Evolutionary conservation across 345 rosid genomes (phyloP).

Genomic region (Pistacia vera): DNA sequence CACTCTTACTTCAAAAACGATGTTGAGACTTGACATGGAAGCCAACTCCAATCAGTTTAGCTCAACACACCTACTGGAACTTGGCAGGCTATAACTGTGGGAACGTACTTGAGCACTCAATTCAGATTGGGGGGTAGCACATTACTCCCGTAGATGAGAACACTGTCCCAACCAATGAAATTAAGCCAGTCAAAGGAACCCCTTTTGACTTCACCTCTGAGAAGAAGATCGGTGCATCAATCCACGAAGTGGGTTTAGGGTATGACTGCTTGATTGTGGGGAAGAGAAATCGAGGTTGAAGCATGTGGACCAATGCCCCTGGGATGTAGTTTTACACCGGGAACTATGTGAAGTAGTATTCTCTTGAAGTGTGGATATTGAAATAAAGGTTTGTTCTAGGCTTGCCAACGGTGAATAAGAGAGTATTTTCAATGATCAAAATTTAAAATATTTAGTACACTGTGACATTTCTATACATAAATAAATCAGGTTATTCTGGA

Average conservation of each 20-base stretch:
- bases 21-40: conserved; percentile 93
- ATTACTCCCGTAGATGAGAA: conserved; percentile 81
- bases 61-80: conserved; percentile 98
- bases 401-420: background rate
- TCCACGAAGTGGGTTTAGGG: conserved; percentile 84
- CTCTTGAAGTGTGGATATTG: conserved; percentile 3
- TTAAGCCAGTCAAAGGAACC: conserved; percentile 73
- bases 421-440: background rate
- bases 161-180: conserved; percentile 83
- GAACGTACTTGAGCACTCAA: conserved; percentile 63
- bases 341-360: conserved; percentile 49
- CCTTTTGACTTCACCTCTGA: conserved; percentile 79
- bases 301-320: conserved; percentile 84
- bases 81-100: conserved; percentile 81
- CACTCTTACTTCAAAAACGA: conserved; percentile 64
- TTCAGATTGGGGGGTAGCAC: conserved; percentile 82
- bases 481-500: background rate
- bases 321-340: conserved; percentile 92
- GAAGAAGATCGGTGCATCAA: conserved; percentile 64
- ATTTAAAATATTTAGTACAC: conserved; percentile 2
- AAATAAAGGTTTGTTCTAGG: conserved; percentile 12
- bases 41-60: conserved; percentile 84
- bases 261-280: conserved; percentile 75
- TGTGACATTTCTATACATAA: background rate
- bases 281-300: conserved; percentile 68